Percentiles rank a stretch among this genome's conserved stretches.
Conservation (phyloP, 805 yeast species). For the Ogataea ramenticola region DNA sequence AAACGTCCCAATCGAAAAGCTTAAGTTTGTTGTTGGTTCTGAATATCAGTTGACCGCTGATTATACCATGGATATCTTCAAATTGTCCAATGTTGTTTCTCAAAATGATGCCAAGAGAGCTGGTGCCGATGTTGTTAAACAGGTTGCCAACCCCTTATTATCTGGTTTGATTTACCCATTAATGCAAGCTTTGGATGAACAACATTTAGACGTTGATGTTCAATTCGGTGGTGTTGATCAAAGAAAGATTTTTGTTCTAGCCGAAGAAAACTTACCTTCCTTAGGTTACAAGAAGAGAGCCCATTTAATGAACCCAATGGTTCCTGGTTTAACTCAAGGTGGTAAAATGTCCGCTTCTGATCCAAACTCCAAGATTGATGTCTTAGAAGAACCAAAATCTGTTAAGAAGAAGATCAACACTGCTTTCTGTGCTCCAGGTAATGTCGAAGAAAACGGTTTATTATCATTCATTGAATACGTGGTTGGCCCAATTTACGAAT, state of each 20-base stretch:
- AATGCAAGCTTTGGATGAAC: slow-evolving; percentile 98
- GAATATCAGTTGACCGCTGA: slow-evolving; percentile 76
- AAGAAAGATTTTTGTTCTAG: slow-evolving; percentile 93
- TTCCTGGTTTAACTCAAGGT: slow-evolving; percentile 94
- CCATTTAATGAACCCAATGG: slow-evolving; percentile 98
- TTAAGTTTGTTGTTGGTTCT: slow-evolving; percentile 80
- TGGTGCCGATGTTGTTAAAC: slow-evolving; percentile 99
- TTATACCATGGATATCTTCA: slow-evolving; percentile 86
- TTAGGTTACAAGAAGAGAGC: slow-evolving; percentile 96
- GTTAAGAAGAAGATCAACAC: slow-evolving; percentile 86
- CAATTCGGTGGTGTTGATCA: slow-evolving; percentile 99
- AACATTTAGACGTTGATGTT: slow-evolving; percentile 78
- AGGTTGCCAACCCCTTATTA: slow-evolving; percentile 87
- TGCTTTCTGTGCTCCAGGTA: slow-evolving; percentile 96
- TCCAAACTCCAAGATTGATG: slow-evolving; percentile 94
- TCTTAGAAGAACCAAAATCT: slow-evolving; percentile 79
- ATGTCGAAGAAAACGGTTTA: slow-evolving; percentile 83
- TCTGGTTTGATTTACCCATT: slow-evolving; percentile 94
- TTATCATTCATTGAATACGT: slow-evolving; percentile 81
- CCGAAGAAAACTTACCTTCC: slow-evolving; percentile 85
- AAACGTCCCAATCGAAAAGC: slow-evolving; percentile 86
- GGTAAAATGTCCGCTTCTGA: slow-evolving; percentile 99
- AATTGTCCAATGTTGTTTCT: slow-evolving; percentile 73
- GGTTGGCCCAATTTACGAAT: slow-evolving; percentile 76
- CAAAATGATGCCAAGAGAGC: slow-evolving; percentile 98